A percentile compares a stretch with the other conserved stretches of the same genome.
These are phyloP conservation scores for Ceriops decandra DNA, from an alignment of 345 rosid species.

Conservation along the genomic window DNA sequence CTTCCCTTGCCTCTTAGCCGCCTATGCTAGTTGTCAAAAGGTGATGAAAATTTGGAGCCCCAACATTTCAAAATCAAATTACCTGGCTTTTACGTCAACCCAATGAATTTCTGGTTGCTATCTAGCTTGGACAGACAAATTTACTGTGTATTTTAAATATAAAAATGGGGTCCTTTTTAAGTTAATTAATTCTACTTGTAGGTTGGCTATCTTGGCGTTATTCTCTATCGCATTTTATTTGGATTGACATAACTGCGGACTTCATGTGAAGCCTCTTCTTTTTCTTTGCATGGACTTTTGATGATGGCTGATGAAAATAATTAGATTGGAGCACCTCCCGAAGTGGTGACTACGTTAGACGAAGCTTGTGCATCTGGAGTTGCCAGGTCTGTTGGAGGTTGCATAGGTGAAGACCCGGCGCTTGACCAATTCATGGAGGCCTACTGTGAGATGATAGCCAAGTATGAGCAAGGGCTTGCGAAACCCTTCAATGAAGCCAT, in stretches of 20 bases:
- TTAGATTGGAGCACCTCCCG: conserved; percentile 97
- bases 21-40: conserved; percentile 95
- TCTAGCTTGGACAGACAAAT: too few species aligned
- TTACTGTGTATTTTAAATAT: too few species aligned
- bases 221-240: too few species aligned
- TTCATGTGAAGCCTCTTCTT: not conserved
- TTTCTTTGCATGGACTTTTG: not conserved
- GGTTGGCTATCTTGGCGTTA: too few species aligned
- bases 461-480: conserved; percentile 92
- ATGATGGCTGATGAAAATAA: not conserved
- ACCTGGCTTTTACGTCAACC: not conserved
- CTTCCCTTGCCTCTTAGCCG: conserved; percentile 85
- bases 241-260: conserved; percentile 12
- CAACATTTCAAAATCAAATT: not conserved
- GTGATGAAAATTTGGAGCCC: conserved; percentile 27
- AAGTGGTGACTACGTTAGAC: conserved; percentile 74
- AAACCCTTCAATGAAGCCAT: conserved; percentile 96
- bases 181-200: too few species aligned
- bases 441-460: conserved; percentile 93
- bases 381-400: conserved; percentile 29
- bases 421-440: conserved; percentile 99
- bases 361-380: conserved; percentile 70
- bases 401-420: conserved; percentile 86
- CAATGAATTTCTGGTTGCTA: not conserved
- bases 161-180: too few species aligned